Base-by-base conservation (phyloP, 192 early-diverging fungal species). In the Oehlia diaphana region DNA sequence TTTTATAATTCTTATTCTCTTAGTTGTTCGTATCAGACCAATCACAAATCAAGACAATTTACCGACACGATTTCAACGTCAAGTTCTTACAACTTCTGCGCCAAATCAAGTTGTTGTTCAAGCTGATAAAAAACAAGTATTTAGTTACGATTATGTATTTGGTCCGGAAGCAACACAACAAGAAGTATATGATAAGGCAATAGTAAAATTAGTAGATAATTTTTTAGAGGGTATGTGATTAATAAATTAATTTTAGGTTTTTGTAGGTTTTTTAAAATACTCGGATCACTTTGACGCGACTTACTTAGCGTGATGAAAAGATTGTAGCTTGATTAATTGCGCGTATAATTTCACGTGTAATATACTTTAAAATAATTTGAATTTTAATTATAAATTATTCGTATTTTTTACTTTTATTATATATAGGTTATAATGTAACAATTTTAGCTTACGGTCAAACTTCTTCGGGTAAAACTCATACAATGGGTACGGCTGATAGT, bases 381-480 rank as follows among this genome's bases (percentile, higher is more conserved):
- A 26, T 26, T 26, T 26, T 26, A 26, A 26, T 26, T 5, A 37
- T 37, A 37, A 37, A 37, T 37, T 37, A 2, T 37, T 31, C 31
- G 31, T 31, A 31, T 26, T 31, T 31, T 31, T 31, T 31, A 31
- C 31, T 31, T 31, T 31, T 31, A 31, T 31, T 31, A 31, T 58
- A 87, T 31, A 31, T 58, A 87, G 97, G 97, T 23, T 96, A 95
- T 82, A 99, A 98, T 86, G 94, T 93, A 39, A 98, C 97, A 3
- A 93, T 99, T 49, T 87, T 99, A 66, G 97, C 97, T 58, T 94
- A 94, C 87, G 94, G 95, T 19, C 95, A 99, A 88, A 97, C 96
- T 6, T 96, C 95, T 16, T 93, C 92, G 1, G 97, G 97, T 70
- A 99, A 99, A 85, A 98, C 97, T 9, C 94, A 92, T 80, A 99